A percentile compares a stretch with the other conserved stretches of the same genome.
phyloP scores from a whole-genome alignment of 2,329 filamentous ascomycete species.

The Aspergillaceae sp. region DNA sequence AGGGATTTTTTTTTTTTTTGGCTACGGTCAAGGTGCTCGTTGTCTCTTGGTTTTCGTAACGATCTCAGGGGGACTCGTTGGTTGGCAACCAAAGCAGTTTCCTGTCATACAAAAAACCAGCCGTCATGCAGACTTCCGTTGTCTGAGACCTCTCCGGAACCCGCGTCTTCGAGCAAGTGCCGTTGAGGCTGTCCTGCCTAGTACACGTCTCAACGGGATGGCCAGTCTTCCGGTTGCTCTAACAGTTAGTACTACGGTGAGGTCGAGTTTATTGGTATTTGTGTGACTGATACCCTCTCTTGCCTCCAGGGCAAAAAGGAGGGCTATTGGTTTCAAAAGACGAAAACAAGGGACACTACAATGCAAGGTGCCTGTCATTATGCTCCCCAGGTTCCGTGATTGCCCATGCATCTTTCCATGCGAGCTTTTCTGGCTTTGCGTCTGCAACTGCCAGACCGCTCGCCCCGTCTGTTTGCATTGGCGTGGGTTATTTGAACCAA shows the following conservation, averaged over 20 bases:
- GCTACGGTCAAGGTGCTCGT: not conserved
- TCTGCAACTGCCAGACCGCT: conserved; percentile 10
- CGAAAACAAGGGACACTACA: conserved; percentile 1
- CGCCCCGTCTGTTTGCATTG: conserved; percentile 21
- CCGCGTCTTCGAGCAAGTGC: conserved; percentile 15
- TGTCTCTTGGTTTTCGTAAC: conserved; percentile 6
- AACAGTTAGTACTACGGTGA: conserved; percentile 8
- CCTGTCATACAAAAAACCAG: conserved; percentile 20
- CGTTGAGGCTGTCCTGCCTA: conserved; percentile 7
- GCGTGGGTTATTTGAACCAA: conserved; percentile 8
- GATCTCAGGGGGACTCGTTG: conserved; percentile 14
- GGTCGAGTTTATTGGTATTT: conserved; percentile 12
- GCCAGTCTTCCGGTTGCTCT: conserved; percentile 17
- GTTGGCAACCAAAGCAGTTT: conserved; percentile 16
- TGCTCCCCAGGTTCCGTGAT: conserved; percentile 1
- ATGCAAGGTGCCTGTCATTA: conserved; percentile 4
- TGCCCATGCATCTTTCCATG: conserved; percentile 1
- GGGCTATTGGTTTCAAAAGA: not conserved
- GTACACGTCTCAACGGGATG: conserved; percentile 14
- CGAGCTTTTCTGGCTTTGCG: not conserved
- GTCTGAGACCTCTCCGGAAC: conserved; percentile 25
- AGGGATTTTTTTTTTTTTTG: not conserved
- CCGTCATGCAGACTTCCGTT: conserved; percentile 24
- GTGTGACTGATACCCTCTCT: conserved; percentile 4
- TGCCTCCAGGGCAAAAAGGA: not conserved